Base-by-base conservation (phyloP, 331 rosid species). In the Rosa hybrid region DNA sequence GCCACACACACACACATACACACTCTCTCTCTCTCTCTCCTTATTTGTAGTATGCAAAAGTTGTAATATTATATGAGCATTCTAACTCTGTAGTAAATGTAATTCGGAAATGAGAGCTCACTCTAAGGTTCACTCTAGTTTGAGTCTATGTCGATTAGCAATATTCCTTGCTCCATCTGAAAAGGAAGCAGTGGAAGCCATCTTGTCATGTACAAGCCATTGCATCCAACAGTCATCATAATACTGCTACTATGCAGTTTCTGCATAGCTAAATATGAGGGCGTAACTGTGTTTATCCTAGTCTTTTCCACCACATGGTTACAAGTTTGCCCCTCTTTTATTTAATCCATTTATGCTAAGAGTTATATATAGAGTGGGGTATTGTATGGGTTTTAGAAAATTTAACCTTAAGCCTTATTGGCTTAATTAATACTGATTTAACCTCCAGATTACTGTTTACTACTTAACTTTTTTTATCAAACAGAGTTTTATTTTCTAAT, bases 11-110 rank as follows among this genome's bases (percentile, higher is more conserved):
- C 42, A 25, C 27, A 25, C 27, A 25, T 30, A 25, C 27, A 25
- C 27, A 25, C 48, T 44, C 78, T 68, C 63, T 2, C 71, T 69
- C 38, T 78, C 59, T 78, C 72, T 27, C 50, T n/a, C 30, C 9
- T 42, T 42, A 42, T 42, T 5, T 42, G 45, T 42, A 42, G 45
- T 34, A 34, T 34, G 39, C 39, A 34, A 34, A 34, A 34, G 39
- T 34, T 34, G 39, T 34, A 34, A 34, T 34, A 34, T 34, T 34
- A 34, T 34, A 34, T 34, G 39, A 34, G 39, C 39, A 34, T 34
- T 34, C 39, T 34, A 34, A 34, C 39, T 34, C 39, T 34, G 34
- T 30, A 34, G 39, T 34, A 34, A 34, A 17, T 1, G 59, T 16
- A 53, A 53, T 53, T 2, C 10, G 9, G 39, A 60, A 12, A 60